Evolutionary conservation across 2,329 filamentous ascomycete species (phyloP).

Genomic region (Aspergillus luchuensis): DNA sequence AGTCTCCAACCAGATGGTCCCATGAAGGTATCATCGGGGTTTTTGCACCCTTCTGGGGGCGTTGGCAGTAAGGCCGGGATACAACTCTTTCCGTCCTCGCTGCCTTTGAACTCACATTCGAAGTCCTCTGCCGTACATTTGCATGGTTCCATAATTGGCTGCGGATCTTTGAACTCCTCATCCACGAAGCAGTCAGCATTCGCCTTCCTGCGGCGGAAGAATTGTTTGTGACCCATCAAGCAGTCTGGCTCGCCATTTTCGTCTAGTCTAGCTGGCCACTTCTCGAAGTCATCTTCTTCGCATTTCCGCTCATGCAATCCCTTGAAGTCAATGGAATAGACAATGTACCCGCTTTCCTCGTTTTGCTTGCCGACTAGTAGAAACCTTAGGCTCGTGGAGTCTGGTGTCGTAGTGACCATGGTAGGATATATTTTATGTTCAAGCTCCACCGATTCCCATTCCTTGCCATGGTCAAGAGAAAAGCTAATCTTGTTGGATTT

Average conservation of each 20-base stretch:
- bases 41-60: constrained; percentile 74
- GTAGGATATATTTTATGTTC: constrained; percentile 70
- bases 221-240: constrained; percentile 94
- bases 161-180: constrained; percentile 77
- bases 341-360: constrained; percentile 55
- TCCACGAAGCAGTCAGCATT: constrained; percentile 87
- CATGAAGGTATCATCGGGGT: constrained; percentile 71
- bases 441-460: constrained; percentile 74
- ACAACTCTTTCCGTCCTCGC: constrained; percentile 69
- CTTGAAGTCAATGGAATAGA: constrained; percentile 81
- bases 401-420: constrained; percentile 82
- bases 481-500: constrained; percentile 67
- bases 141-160: constrained; percentile 71
- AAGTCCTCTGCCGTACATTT: constrained; percentile 83
- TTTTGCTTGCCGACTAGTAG: constrained; percentile 69
- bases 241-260: constrained; percentile 80
- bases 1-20: constrained; percentile 89
- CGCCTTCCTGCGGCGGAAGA: constrained; percentile 80
- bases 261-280: constrained; percentile 83
- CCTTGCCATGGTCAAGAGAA: constrained; percentile 85
- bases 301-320: constrained; percentile 80
- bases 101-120: constrained; percentile 89
- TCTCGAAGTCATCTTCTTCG: constrained; percentile 70
- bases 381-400: constrained; percentile 92
- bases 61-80: constrained; percentile 62